These are phyloP conservation scores for Nannizziopsis barbatae DNA, from an alignment of 2,329 filamentous ascomycete genomes.

Conservation along the genomic window DNA sequence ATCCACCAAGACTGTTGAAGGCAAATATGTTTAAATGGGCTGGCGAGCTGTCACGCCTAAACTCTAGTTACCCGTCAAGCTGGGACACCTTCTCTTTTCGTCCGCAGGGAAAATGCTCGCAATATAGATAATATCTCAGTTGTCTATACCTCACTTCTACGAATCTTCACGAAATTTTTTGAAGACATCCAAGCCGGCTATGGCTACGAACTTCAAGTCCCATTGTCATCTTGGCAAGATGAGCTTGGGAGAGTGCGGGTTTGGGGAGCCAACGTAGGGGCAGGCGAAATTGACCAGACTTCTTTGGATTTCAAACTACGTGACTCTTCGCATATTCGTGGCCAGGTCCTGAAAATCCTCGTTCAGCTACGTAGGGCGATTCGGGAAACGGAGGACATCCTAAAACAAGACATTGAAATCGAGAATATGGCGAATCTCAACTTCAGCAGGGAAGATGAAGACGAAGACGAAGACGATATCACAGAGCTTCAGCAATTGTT, in stretches of 20 bases:
- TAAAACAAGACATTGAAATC: not conserved
- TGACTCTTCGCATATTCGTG: slow-evolving; percentile 20
- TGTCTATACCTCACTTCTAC: too few species aligned
- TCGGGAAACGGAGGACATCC: not conserved
- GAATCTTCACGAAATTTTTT: too few species aligned
- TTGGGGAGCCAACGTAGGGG: slow-evolving; percentile 27
- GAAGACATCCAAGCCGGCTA: not conserved
- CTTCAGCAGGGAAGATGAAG: slow-evolving; percentile 4
- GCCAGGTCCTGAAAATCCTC: slow-evolving; percentile 14
- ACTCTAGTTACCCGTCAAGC: too few species aligned
- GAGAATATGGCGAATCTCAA: not conserved
- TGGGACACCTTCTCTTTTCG: too few species aligned
- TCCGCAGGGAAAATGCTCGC: too few species aligned
- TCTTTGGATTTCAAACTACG: slow-evolving; percentile 26
- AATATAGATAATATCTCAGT: too few species aligned
- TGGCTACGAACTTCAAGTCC: not conserved
- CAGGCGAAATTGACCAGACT: slow-evolving; percentile 20
- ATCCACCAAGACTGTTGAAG: too few species aligned
- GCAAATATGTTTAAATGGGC: too few species aligned
- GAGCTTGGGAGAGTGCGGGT: slow-evolving; percentile 19
- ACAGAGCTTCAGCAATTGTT: slow-evolving; percentile 18
- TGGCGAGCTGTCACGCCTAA: too few species aligned
- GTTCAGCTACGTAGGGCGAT: not conserved
- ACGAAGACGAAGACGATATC: slow-evolving; percentile 2
- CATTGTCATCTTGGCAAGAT: slow-evolving; percentile 14